Conservation (phyloP, 495 filamentous ascomycete species). For the Tuber aestivum region DNA sequence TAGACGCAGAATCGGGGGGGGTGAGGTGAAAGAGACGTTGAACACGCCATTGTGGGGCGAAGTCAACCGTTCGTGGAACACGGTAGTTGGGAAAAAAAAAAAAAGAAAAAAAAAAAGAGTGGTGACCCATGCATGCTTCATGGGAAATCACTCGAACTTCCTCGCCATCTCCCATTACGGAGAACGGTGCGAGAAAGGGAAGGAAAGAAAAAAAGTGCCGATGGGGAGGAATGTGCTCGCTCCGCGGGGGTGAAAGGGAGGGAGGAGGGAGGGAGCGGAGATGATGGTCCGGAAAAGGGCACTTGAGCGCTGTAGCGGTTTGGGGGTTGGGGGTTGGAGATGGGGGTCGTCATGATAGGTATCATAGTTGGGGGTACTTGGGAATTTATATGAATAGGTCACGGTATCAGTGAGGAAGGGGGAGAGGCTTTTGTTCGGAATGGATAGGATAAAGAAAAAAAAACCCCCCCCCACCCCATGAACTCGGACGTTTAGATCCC, state of each 20-base stretch:
- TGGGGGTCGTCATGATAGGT: background rate
- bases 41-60: background rate
- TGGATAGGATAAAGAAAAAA: background rate
- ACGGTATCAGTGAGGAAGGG: background rate
- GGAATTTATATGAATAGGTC: background rate
- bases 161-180: background rate
- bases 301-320: background rate
- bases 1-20: no score
- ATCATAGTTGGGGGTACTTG: background rate
- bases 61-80: background rate
- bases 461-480: no score
- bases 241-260: background rate
- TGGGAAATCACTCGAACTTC: background rate
- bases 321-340: background rate
- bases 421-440: background rate
- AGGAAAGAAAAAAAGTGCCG: no score
- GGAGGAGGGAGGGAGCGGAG: background rate
- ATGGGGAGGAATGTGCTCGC: no score
- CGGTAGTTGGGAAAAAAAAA: no score
- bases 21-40: no score
- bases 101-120: no score
- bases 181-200: background rate
- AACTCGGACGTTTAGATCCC: background rate
- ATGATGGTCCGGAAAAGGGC: background rate
- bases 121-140: background rate